Evolutionary conservation across 1,284 basidiomycete genomes (phyloP), one percentile per base, ranked within the genome.

Genomic region (Apiotrichum veenhuisii): DNA sequence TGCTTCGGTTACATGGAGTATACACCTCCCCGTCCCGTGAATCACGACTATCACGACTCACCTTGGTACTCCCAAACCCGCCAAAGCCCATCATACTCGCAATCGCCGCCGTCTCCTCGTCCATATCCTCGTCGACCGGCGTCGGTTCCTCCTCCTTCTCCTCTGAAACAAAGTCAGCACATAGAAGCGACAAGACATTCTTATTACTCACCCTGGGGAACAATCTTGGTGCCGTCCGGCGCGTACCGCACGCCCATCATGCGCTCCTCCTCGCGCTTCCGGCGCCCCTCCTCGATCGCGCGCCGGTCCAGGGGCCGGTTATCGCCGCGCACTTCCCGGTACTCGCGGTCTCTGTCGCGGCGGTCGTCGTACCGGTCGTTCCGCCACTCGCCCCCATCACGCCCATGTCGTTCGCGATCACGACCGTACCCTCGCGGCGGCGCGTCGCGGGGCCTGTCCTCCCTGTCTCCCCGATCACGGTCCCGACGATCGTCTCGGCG

Each of bases 11-110:
- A n/a, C n/a, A n/a, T n/a, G n/a, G n/a, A n/a, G n/a, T n/a, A n/a
- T 30, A 30, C 30, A 30, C 30, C 30, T 7, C 30, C 5, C 30
- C 30, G 7, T 30, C 30, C 30, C 30, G n/a, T n/a, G n/a, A n/a
- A n/a, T n/a, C n/a, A n/a, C n/a, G n/a, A n/a, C n/a, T n/a, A n/a
- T n/a, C n/a, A n/a, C n/a, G 33, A 72, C 82, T 57, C 64, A 91
- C 91, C 80, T 97, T 96, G 0, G 94, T 96, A 0, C 85, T 83
- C 9, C 88, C 91, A 72, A 98, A 98, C 1, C 91, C 90, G 48
- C 79, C 74, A 69, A 98, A 80, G 44, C 94, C 94, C 89, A 98
- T 93, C 83, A 87, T 85, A 27, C 87, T 84, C 80, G 88, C 89
- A 88, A 97, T 92, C 48, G 84, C 85, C 43, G 82, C 82, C 36